Conservation (phyloP, 257 asterid species). For the Solanum sitiens region DNA sequence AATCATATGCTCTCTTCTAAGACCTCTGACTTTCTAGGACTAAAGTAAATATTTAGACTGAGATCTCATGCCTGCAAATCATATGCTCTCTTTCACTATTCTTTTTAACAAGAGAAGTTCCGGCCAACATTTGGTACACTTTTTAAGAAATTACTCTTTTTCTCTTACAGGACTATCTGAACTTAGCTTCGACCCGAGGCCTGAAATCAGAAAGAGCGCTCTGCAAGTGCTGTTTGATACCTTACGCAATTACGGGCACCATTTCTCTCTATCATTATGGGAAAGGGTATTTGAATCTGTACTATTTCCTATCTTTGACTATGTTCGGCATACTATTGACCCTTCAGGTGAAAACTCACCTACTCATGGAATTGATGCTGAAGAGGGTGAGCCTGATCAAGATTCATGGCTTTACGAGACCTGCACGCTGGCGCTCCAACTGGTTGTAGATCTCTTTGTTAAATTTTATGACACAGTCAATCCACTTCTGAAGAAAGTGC, state of each 20-base stretch:
- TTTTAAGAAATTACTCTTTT: not conserved
- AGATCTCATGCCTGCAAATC: not conserved
- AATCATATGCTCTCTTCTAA: not conserved
- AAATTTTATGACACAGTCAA: constrained; percentile 85
- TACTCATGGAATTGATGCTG: constrained; percentile 39
- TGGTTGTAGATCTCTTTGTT: constrained; percentile 95
- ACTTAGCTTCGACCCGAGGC: constrained; percentile 93
- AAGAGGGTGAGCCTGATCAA: constrained; percentile 64
- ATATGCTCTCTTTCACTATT: not conserved
- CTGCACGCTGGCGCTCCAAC: constrained; percentile 93
- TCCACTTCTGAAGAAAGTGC: constrained; percentile 83
- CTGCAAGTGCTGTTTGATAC: constrained; percentile 91
- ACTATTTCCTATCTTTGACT: constrained; percentile 87
- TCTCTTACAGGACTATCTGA: constrained; percentile 75
- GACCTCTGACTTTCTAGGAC: not conserved
- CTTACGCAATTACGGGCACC: constrained; percentile 88
- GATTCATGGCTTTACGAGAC: constrained; percentile 99
- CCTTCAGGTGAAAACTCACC: constrained; percentile 61
- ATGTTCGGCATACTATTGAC: constrained; percentile 82
- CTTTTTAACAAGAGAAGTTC: not conserved
- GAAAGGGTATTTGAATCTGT: constrained; percentile 97
- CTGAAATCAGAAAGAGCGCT: constrained; percentile 91
- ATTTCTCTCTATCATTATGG: constrained; percentile 88
- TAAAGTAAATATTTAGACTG: not conserved
- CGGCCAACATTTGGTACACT: not conserved